A percentile compares a stretch with the other conserved stretches of the same genome.
Conservation (phyloP, 2,329 filamentous ascomycete genomes). For the Chaetoscypha palmicola region DNA sequence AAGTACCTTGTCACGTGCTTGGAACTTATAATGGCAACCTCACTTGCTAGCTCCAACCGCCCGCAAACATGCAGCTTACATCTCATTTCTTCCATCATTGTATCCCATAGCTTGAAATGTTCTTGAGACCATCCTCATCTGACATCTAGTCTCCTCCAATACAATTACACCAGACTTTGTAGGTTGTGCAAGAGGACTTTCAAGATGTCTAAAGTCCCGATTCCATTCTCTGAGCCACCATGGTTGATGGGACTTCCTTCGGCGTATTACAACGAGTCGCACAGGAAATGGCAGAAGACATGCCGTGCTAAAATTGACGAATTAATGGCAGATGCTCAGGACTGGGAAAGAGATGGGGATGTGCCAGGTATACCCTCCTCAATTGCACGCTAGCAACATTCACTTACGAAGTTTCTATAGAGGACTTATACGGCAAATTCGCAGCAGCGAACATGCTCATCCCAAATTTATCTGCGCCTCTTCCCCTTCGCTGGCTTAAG, state of each 20-base stretch:
- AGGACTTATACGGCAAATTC: conserved; percentile 58
- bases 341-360: conserved; percentile 58
- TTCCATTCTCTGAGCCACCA: conserved; percentile 68
- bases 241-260: conserved; percentile 65
- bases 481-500: conserved; percentile 63
- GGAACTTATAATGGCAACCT: too few relatives aligned
- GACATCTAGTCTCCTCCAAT: not conserved
- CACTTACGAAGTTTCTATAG: conserved; percentile 34
- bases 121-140: not conserved
- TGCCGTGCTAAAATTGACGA: conserved; percentile 60
- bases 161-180: too few relatives aligned
- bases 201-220: conserved; percentile 16
- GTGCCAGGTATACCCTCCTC: conserved; percentile 17
- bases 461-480: conserved; percentile 60
- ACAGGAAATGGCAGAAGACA: conserved; percentile 59
- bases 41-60: too few relatives aligned
- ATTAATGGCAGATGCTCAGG: conserved; percentile 53
- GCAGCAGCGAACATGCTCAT: conserved; percentile 60
- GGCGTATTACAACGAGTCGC: conserved; percentile 62
- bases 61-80: not conserved
- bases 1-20: too few relatives aligned
- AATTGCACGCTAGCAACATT: not conserved
- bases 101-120: not conserved
- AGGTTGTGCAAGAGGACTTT: not conserved
- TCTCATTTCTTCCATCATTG: too few relatives aligned